Evolutionary conservation across 805 yeast species (phyloP).

Genomic region (Lipomyces kockii): DNA sequence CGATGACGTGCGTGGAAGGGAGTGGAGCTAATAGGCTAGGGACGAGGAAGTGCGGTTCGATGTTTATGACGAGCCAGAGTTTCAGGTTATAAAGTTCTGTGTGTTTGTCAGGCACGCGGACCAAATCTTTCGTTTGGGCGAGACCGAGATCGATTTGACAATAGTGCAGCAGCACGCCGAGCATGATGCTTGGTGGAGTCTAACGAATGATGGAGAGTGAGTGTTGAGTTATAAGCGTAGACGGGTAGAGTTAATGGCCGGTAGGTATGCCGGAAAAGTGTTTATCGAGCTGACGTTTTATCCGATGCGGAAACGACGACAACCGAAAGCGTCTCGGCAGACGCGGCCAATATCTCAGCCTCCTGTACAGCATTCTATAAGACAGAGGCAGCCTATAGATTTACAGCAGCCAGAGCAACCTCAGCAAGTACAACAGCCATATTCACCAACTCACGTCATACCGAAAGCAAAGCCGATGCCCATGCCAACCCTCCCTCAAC

Average conservation of each 20-base stretch:
- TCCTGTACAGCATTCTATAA: neutral
- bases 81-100: neutral
- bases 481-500: neutral
- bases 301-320: neutral
- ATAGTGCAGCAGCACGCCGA: neutral
- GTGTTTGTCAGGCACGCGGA: neutral
- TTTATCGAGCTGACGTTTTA: neutral
- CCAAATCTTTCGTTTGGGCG: neutral
- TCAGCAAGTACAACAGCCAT: neutral
- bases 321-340: neutral
- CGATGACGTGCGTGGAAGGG: neutral
- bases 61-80: neutral
- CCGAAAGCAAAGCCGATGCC: neutral
- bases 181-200: neutral
- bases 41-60: constrained; percentile 2
- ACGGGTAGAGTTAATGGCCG: neutral
- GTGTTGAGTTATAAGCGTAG: neutral
- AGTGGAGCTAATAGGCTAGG: neutral
- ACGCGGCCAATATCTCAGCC: neutral
- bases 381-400: neutral
- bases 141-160: neutral
- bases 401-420: neutral
- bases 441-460: neutral
- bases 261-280: constrained; percentile 1
- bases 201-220: neutral